Conservation (phyloP, 129 eudicot species). For the Erigeron canadensis region DNA sequence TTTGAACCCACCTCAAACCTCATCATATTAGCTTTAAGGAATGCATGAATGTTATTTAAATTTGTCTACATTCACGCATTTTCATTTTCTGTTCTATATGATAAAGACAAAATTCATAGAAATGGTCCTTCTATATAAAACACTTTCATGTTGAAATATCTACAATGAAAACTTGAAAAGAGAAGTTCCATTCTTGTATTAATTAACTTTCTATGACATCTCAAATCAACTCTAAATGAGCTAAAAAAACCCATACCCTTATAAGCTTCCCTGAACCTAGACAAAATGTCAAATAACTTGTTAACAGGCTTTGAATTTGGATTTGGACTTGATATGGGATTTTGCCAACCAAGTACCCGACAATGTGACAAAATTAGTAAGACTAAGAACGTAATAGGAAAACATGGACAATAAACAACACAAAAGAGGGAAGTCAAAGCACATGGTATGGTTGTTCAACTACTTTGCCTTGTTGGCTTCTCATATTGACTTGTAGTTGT, state of each 20-base stretch:
- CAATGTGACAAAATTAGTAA: constrained; percentile 29
- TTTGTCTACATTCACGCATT: background rate
- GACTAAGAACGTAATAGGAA: background rate
- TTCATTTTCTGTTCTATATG: background rate
- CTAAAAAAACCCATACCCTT: background rate
- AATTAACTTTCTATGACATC: background rate
- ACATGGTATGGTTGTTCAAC: constrained; percentile 27
- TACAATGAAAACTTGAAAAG: background rate
- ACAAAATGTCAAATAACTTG: constrained; percentile 5
- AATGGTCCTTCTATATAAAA: background rate
- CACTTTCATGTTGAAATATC: background rate
- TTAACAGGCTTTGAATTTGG: constrained; percentile 8
- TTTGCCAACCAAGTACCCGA: constrained; percentile 26
- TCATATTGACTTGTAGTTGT: constrained; percentile 27
- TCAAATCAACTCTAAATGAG: background rate
- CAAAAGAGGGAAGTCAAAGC: constrained; percentile 22
- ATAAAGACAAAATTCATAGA: background rate
- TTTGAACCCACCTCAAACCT: no score
- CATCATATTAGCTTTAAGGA: no score
- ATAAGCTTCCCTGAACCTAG: constrained; percentile 11
- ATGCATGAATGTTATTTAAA: no score
- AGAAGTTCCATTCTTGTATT: background rate
- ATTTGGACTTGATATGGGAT: constrained; percentile 26
- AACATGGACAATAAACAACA: constrained; percentile 11
- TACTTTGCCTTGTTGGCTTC: constrained; percentile 17